These are phyloP conservation scores for Paradendryphiella salina DNA, from an alignment of 2,329 filamentous ascomycete species.

Conservation along the genomic window DNA sequence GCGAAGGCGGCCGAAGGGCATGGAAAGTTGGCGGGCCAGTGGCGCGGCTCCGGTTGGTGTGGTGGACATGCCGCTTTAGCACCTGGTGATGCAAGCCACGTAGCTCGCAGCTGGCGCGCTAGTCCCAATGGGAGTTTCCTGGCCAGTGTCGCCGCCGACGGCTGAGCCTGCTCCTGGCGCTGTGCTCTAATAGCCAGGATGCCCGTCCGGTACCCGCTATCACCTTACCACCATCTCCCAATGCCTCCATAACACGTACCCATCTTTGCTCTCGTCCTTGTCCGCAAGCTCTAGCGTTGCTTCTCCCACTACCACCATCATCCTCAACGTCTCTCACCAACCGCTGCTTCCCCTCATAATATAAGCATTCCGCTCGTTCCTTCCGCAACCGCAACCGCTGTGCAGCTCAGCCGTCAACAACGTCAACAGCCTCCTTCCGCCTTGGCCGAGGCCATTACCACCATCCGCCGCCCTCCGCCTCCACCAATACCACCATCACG, in stretches of 20 bases:
- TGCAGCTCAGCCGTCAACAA: slow-evolving; percentile 26
- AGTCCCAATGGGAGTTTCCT: slow-evolving; percentile 3
- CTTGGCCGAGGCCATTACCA: background rate
- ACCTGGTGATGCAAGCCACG: slow-evolving; percentile 17
- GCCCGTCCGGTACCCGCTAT: slow-evolving; percentile 26
- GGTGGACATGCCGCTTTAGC: slow-evolving; percentile 18
- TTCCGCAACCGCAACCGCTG: slow-evolving; percentile 31
- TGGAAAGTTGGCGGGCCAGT: slow-evolving; percentile 24
- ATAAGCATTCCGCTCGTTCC: slow-evolving; percentile 34
- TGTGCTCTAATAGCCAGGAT: slow-evolving; percentile 20
- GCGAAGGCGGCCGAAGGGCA: slow-evolving; percentile 16
- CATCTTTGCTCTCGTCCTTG: slow-evolving; percentile 29
- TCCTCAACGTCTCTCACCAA: slow-evolving; percentile 1
- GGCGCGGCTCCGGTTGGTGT: slow-evolving; percentile 16
- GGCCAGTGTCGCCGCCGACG: slow-evolving; percentile 21
- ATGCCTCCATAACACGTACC: slow-evolving; percentile 38
- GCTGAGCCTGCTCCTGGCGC: slow-evolving; percentile 11
- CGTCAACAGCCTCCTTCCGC: slow-evolving; percentile 14
- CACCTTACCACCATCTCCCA: slow-evolving; percentile 31
- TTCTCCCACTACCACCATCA: slow-evolving; percentile 6
- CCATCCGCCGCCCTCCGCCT: slow-evolving; percentile 22
- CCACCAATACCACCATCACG: slow-evolving; percentile 18
- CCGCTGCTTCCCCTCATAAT: slow-evolving; percentile 24
- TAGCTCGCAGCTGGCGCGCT: background rate
- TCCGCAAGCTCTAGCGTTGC: slow-evolving; percentile 35